A percentile compares a stretch with the other conserved stretches of the same genome.
These are phyloP conservation scores for Ilyonectria sp. DNA, from an alignment of 2,329 filamentous ascomycete genomes.

Conservation along the genomic window DNA sequence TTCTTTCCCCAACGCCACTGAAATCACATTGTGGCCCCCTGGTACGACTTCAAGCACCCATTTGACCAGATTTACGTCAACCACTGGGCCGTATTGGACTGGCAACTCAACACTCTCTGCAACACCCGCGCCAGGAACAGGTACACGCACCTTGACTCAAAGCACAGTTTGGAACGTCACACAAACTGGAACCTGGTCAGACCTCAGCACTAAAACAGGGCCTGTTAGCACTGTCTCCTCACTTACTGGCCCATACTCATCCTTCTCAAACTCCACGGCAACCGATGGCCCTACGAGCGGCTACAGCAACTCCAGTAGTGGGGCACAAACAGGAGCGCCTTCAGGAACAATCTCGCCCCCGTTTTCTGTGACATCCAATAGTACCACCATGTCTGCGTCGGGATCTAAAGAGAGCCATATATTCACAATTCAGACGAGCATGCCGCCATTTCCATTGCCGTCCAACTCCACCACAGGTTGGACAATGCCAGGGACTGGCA, in stretches of 20 bases:
- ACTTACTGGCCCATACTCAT: constrained; percentile 18
- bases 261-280: constrained; percentile 26
- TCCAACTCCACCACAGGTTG: constrained; percentile 35
- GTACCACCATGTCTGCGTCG: constrained; percentile 7
- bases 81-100: constrained; percentile 16
- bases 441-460: constrained; percentile 34
- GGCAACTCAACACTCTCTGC: constrained; percentile 24
- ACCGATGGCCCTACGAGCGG: constrained; percentile 11
- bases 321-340: constrained; percentile 10
- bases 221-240: constrained; percentile 7
- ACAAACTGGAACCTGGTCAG: constrained; percentile 18
- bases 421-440: constrained; percentile 19
- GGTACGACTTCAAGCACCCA: constrained; percentile 13
- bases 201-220: constrained; percentile 6
- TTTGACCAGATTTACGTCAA: constrained; percentile 22
- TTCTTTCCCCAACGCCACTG: constrained; percentile 39
- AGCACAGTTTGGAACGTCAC: constrained; percentile 23
- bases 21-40: constrained; percentile 15
- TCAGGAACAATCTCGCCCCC: constrained; percentile 25
- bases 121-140: not conserved
- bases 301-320: constrained; percentile 9
- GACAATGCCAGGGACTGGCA: constrained; percentile 19
- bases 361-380: constrained; percentile 25
- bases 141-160: constrained; percentile 16
- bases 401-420: constrained; percentile 8